Conservation (phyloP, 805 yeast species). For the Wickerhamiella sergipiensis region DNA sequence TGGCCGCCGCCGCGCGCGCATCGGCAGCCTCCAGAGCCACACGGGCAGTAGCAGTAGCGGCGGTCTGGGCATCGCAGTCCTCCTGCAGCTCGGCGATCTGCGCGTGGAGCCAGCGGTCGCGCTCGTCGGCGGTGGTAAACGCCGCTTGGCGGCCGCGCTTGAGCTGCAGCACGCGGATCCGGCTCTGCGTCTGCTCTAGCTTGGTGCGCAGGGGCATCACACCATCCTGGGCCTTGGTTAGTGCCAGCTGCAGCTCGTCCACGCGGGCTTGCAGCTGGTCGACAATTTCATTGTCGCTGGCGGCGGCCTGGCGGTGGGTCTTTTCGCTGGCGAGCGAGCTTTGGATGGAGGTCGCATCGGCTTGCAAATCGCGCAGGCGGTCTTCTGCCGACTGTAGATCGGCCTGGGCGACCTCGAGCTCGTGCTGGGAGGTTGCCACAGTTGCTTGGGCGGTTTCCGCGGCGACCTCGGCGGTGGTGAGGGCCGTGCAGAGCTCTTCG, state of each 20-base stretch:
- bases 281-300: not conserved
- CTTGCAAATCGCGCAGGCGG: not conserved
- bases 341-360: too few species aligned
- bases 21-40: not conserved
- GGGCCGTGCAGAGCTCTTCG: conserved; percentile 1
- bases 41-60: not conserved
- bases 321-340: not conserved
- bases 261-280: not conserved
- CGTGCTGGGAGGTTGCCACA: conserved; percentile 8
- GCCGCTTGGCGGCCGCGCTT: conserved; percentile 49
- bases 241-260: not conserved
- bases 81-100: conserved; percentile 17
- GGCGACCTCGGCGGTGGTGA: conserved; percentile 3
- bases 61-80: conserved; percentile 19
- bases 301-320: not conserved
- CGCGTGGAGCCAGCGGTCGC: conserved; percentile 51
- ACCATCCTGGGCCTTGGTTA: not conserved
- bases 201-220: not conserved
- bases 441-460: conserved; percentile 10
- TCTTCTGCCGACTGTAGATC: not conserved
- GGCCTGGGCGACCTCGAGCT: conserved; percentile 4
- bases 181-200: conserved; percentile 16
- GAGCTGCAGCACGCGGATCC: conserved; percentile 32
- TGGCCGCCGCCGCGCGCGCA: not conserved
- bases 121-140: conserved; percentile 40